These are phyloP conservation scores for Salvia sclarea DNA, from an alignment of 305 asterid genomes.

Conservation along the genomic window DNA sequence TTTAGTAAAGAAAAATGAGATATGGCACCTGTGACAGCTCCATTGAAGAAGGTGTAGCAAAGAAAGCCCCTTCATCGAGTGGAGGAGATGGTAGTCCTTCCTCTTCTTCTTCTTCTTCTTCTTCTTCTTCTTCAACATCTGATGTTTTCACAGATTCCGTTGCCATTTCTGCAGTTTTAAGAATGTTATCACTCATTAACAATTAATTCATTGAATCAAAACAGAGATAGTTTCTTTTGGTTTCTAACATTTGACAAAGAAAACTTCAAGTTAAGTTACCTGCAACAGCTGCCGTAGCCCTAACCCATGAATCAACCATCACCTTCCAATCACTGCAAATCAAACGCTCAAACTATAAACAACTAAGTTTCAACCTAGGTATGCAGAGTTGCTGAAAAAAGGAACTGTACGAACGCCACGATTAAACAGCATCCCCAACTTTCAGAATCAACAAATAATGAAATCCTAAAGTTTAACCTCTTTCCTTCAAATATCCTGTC, in stretches of 20 bases:
- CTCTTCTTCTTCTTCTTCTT: conserved; percentile 63
- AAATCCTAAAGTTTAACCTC: neutral
- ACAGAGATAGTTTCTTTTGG: neutral
- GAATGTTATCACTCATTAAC: neutral
- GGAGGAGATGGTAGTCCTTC: conserved; percentile 99
- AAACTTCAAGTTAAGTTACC: conserved; percentile 38
- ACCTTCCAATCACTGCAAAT: conserved; percentile 76
- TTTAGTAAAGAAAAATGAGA: neutral
- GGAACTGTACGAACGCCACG: neutral
- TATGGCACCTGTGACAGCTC: conserved; percentile 73
- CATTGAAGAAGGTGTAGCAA: conserved; percentile 63
- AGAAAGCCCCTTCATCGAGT: conserved; percentile 79
- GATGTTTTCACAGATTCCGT: conserved; percentile 76
- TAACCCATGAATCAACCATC: conserved; percentile 76
- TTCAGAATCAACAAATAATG: neutral
- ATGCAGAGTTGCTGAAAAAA: neutral
- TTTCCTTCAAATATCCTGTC: neutral
- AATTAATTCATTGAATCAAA: conserved; percentile 11
- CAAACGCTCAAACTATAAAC: conserved; percentile 30
- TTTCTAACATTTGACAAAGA: neutral
- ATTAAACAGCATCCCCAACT: neutral
- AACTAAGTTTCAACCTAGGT: neutral
- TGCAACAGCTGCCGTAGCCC: conserved; percentile 55
- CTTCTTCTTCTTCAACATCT: conserved; percentile 72
- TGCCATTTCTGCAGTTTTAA: conserved; percentile 49